A percentile compares a stretch with the other conserved stretches of the same genome.
Conservation (phyloP, 2,329 filamentous ascomycete genomes). For the Colletotrichum sansevieriae region DNA sequence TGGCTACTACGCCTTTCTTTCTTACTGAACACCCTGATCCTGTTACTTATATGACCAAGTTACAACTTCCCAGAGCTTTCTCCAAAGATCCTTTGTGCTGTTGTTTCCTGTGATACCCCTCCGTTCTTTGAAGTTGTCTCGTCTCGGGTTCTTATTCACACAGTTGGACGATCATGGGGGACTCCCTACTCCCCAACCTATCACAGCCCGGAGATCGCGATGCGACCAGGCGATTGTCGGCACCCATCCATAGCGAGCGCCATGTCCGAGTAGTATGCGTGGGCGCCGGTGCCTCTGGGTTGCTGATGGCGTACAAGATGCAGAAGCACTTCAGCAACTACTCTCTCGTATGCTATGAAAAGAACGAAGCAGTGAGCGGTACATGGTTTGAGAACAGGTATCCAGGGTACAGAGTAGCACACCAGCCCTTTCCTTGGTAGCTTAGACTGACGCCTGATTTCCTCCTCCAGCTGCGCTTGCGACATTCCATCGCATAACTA, state of each 20-base stretch:
- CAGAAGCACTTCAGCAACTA: slow-evolving; percentile 58
- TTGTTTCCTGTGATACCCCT: neutral
- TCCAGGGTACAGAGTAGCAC: slow-evolving; percentile 50
- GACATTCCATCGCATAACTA: slow-evolving; percentile 67
- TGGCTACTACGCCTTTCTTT: neutral
- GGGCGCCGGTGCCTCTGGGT: slow-evolving; percentile 62
- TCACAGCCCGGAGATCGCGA: slow-evolving; percentile 17
- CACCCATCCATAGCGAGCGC: slow-evolving; percentile 34
- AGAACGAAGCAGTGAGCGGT: slow-evolving; percentile 66
- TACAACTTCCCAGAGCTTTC: neutral
- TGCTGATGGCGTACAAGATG: slow-evolving; percentile 63
- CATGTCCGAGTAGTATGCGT: slow-evolving; percentile 53
- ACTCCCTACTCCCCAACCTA: slow-evolving; percentile 15
- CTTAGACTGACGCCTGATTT: neutral
- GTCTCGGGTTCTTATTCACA: neutral
- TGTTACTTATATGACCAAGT: neutral
- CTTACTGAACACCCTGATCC: neutral
- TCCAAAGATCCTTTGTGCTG: neutral
- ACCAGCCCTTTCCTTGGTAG: neutral
- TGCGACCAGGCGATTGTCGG: slow-evolving; percentile 14
- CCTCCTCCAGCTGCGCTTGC: slow-evolving; percentile 54
- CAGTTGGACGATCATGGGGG: slow-evolving; percentile 16
- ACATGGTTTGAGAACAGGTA: slow-evolving; percentile 67
- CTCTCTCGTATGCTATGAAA: slow-evolving; percentile 60
- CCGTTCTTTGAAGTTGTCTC: neutral